Conservation (phyloP, 2,329 filamentous ascomycete species). For the Claviceps sp. region DNA sequence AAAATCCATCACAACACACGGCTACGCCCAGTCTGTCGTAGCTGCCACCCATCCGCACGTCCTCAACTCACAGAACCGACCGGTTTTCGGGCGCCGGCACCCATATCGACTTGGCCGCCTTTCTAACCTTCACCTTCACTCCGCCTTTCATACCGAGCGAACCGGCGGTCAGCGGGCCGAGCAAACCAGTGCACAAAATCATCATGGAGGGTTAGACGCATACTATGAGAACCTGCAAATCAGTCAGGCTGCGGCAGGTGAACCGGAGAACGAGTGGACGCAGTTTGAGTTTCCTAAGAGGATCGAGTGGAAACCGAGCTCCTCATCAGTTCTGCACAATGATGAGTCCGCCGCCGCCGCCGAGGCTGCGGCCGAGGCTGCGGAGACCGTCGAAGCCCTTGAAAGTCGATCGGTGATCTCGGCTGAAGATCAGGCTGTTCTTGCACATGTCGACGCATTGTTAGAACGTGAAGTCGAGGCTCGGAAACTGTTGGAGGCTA, state of each 20-base stretch:
- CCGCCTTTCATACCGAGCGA: constrained; percentile 57
- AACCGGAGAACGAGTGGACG: constrained; percentile 70
- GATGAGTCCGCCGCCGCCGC: constrained; percentile 34
- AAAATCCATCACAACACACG: constrained; percentile 93
- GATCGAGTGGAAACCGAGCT: constrained; percentile 72
- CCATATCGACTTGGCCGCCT: constrained; percentile 41
- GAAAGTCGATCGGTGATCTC: constrained; percentile 26
- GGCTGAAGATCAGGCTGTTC: constrained; percentile 39
- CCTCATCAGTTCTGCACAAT: constrained; percentile 43
- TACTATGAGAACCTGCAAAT: constrained; percentile 88
- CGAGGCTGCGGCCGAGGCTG: constrained; percentile 16
- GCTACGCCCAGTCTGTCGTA: constrained; percentile 95
- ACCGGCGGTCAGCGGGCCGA: constrained; percentile 39
- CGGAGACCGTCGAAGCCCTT: constrained; percentile 21
- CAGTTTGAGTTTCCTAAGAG: constrained; percentile 81
- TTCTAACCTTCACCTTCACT: constrained; percentile 50
- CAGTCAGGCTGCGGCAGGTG: constrained; percentile 44
- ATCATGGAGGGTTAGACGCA: constrained; percentile 63
- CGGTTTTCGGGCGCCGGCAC: constrained; percentile 46
- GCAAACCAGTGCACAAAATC: constrained; percentile 37
- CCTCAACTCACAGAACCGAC: constrained; percentile 59
- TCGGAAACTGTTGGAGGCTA: constrained; percentile 31
- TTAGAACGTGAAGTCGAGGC: constrained; percentile 65
- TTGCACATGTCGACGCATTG: constrained; percentile 76
- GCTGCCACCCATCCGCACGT: constrained; percentile 74